Evolutionary conservation across 2,329 filamentous ascomycete genomes (phyloP).

Genomic region (Orbilia oligospora): DNA sequence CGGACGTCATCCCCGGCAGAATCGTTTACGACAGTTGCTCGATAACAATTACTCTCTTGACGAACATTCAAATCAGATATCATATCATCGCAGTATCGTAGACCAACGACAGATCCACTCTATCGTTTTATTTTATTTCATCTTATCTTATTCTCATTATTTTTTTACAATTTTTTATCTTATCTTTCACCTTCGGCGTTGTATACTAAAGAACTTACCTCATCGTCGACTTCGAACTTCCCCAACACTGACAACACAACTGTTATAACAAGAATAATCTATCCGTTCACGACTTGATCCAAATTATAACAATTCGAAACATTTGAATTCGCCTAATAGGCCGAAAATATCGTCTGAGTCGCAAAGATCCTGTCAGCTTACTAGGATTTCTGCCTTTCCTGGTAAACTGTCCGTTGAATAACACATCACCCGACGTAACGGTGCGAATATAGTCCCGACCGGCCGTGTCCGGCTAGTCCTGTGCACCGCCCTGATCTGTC

Average conservation of each 20-base stretch:
- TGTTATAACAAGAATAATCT: not conserved
- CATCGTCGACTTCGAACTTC: not conserved
- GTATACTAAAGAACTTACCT: not conserved
- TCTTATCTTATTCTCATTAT: too few species aligned
- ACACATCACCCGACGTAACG: conserved; percentile 24
- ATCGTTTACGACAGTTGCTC: not conserved
- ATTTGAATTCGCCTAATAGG: conserved; percentile 29
- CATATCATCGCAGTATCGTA: not conserved
- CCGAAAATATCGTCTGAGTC: not conserved
- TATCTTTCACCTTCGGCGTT: not conserved
- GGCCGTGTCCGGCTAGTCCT: conserved; percentile 30
- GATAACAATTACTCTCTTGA: not conserved
- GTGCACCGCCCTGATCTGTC: conserved; percentile 19
- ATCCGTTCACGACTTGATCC: not conserved
- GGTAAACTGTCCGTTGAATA: conserved; percentile 3
- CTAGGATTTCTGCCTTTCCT: conserved; percentile 22
- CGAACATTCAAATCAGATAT: not conserved
- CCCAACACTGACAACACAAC: conserved; percentile 16
- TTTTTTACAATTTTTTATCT: not conserved
- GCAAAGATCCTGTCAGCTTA: conserved; percentile 44
- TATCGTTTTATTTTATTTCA: too few species aligned
- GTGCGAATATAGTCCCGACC: conserved; percentile 38
- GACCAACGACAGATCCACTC: not conserved
- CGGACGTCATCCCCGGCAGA: conserved; percentile 48
- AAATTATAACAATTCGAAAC: not conserved